Evolutionary conservation across 371 early-diverging fungal species (phyloP), one percentile per base, ranked within the genome.

Genomic region (Apophysomyces elegans): DNA sequence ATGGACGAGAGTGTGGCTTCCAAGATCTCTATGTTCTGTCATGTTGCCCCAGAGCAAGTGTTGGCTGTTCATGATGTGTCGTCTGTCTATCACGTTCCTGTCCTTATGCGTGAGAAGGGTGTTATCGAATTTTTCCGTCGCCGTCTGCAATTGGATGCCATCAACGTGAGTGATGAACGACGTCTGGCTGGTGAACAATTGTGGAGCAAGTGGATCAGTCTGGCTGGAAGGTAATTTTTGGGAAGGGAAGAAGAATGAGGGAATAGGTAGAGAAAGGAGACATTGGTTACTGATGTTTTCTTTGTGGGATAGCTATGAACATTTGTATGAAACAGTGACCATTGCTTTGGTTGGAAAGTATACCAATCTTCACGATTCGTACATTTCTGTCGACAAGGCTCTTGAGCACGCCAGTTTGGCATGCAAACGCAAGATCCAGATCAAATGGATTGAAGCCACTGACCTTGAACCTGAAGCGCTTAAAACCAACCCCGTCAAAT

Each of bases 21-120:
- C 70, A 99, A 99, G 88, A 95, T 99, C 63, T 91, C 96, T 80
- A 96, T 97, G 96, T 98, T 96, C 87, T 98, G 99, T 74, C 97
- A 97, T 74, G 99, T 99, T 13, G 90, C 91, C 56, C 89, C 90
- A 67, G 90, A 95, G 67, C 93, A 96, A 76, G 88, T 89, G 9
- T 75, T 99, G 66, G 95, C 95, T 37, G 97, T 99, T 18, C 97
- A 95, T 68, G 98, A 98, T 84, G 96, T 96, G 73, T 86, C 89
- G 58, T 94, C 95, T 37, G 93, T 99, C 21, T 99, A 99, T 83
- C 97, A 98, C 69, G 97, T 99, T 4, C 99, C 99, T 36, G 79
- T 94, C 18, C 81, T 97, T 43, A 85, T 99, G 69, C 84, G 92
- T 68, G 80, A 91, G 62, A 93, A 95, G 66, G 96, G 96, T 50